These are phyloP conservation scores for Paspalum notatum DNA, from an alignment of 176 grass and related monocot species.

Conservation along the genomic window DNA sequence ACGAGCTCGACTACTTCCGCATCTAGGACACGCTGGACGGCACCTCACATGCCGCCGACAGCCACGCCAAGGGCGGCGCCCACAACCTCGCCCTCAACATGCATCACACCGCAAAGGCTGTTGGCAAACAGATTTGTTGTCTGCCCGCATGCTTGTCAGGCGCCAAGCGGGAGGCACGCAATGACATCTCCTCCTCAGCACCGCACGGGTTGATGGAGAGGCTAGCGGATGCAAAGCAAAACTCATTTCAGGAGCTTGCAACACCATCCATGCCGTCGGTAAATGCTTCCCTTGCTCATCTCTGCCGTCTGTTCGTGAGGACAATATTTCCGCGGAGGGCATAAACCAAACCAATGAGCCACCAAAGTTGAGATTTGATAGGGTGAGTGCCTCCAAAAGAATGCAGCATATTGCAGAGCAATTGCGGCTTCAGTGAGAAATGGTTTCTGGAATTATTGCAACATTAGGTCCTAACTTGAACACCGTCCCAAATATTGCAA, in stretches of 20 bases:
- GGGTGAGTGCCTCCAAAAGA: neutral
- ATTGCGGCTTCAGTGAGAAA: neutral
- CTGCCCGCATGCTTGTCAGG: neutral
- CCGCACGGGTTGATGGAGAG: no score
- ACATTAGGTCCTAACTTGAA: neutral
- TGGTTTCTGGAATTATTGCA: neutral
- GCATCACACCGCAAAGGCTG: neutral
- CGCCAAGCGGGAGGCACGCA: neutral
- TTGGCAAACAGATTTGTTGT: neutral
- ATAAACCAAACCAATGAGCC: neutral
- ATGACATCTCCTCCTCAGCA: neutral
- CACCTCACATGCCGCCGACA: neutral
- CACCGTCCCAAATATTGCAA: neutral
- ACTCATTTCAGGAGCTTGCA: neutral
- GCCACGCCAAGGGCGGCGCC: neutral
- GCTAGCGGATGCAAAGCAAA: neutral
- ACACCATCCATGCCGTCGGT: neutral
- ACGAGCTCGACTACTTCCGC: conserved; percentile 36
- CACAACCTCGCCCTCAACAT: neutral
- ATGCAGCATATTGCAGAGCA: neutral
- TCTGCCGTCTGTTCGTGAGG: neutral
- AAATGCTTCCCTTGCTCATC: neutral
- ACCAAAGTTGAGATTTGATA: neutral
- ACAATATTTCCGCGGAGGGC: neutral
- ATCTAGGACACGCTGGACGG: neutral